Base-by-base conservation (phyloP, 176 grass and related monocot species). In the Alopecurus myosuroides region DNA sequence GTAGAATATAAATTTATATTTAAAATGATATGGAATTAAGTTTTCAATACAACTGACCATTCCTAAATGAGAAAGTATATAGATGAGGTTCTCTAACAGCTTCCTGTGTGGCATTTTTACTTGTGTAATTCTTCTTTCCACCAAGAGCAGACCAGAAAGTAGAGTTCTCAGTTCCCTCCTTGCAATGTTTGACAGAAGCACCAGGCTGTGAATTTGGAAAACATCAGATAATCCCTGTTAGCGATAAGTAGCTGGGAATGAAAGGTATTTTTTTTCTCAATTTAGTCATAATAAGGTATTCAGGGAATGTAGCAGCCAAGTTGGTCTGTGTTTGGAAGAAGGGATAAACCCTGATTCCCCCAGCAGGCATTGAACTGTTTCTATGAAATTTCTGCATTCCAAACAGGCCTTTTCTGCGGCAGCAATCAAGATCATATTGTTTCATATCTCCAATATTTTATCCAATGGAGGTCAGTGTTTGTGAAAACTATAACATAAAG, bases 81-180 rank as follows among this genome's bases (percentile, higher is more conserved):
- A 98, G 78, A 52, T 98, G 91, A 87, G 93, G 89, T 53, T 98
- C 96, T 94, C 86, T 98, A 46, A 92, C 53, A 81, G 66, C 62
- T 83, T 91, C 91, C 26, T 90, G 62, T 76, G 84, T 86, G 51
- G 35, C 78, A 55, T 85, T 95, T 85, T 31, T 95, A 75, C 60
- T 92, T 57, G 87, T 83, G 82, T 89, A 88, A 85, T 42, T 92
- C 89, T 93, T 81, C 77, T 95, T 98, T 85, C 93, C 96, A 83
- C 92, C 91, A 76, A 98, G 81, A 89, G 92, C 76, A 80, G 87
- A 95, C 93, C 96, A 95, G 82, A 98, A 98, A 74, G 89, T 19
- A 85, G 85, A 90, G 57, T 87, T 98, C 75, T 98, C 96, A 34
- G 89, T 88, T 80, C 96, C 93, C 89, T 98, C 96, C 79, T 93